Conservation (phyloP, 2,329 filamentous ascomycete species). For the Ceratocystis eucalypticola region DNA sequence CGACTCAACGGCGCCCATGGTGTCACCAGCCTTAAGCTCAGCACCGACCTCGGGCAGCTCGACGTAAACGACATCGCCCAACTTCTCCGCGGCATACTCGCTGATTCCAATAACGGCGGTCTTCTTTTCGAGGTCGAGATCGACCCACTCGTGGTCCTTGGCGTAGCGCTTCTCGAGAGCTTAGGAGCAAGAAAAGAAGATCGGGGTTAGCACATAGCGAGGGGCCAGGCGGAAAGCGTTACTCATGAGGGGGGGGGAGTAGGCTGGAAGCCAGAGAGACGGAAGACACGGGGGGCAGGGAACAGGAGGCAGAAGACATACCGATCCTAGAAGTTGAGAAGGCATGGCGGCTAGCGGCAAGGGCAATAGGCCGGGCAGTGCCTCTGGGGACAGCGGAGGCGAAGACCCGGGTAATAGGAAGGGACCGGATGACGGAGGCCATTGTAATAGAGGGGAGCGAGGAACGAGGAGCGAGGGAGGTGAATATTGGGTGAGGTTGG, state of each 20-base stretch:
- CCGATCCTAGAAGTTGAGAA: constrained; percentile 31
- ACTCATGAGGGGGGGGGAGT: background rate
- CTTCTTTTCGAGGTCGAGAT: constrained; percentile 69
- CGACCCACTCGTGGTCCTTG: constrained; percentile 96
- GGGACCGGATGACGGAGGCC: constrained; percentile 48
- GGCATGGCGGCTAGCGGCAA: constrained; percentile 30
- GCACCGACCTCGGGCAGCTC: constrained; percentile 68
- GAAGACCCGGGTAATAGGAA: constrained; percentile 34
- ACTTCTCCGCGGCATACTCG: constrained; percentile 75
- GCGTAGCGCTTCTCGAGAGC: constrained; percentile 72
- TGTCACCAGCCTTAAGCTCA: constrained; percentile 61
- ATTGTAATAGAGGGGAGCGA: constrained; percentile 28
- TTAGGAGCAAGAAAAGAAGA: constrained; percentile 25
- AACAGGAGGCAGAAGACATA: constrained; percentile 22
- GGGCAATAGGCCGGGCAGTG: constrained; percentile 30
- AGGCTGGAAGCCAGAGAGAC: constrained; percentile 9
- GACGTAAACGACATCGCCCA: constrained; percentile 94
- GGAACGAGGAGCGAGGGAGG: background rate
- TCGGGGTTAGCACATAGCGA: background rate
- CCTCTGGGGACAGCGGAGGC: constrained; percentile 29
- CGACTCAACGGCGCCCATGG: constrained; percentile 89
- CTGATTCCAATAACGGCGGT: constrained; percentile 76
- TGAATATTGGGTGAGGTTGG: background rate
- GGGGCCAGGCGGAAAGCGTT: background rate
- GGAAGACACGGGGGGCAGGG: constrained; percentile 9